Base-by-base conservation (phyloP, 768 basidiomycete genomes). In the Zangia roseola region DNA sequence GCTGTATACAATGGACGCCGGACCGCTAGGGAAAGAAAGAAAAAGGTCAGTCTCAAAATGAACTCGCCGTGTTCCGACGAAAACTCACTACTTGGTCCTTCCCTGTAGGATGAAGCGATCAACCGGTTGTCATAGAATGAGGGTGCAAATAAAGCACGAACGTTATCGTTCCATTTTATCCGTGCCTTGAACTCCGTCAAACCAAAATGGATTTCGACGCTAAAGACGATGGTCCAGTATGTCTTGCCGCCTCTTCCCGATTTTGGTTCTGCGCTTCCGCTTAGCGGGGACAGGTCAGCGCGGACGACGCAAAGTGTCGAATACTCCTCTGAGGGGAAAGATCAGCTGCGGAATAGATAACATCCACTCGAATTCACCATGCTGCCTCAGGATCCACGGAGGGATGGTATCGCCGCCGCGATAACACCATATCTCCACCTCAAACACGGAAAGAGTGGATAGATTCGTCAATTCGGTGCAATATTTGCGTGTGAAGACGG, bases 391-490 rank as follows among this genome's bases (percentile, higher is more conserved):
- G 44, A 91, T 90, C 88, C 88, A 90, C 55, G 82, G 79, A 1
- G 88, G 88, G 28, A 84, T 71, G 7, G 68, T 71, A 54, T 84
- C 80, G 38, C 84, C 84, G n/a, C 88, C 87, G 59, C 88, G 74
- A 67, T 80, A 91, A 61, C 88, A 90, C 88, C 88, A 90, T 55
- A 91, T 78, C 64, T 90, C 87, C 23, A 90, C 87, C 62, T 90
- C 88, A 55, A 91, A 90, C 16, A 89, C 84, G 13, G 84, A 86
- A 5, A 89, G 73, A 56, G 87, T 84, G 4, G 82, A 80, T 25
- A 91, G 63, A 53, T 79, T 88, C 9, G 88, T 90, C 31, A 91
- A 76, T 61, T 90, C 88, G 0, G 88, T 90, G 60, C 84, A 87
- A 65, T 91, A 89, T 61, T 91, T 91, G 45, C 88, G 75, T 46